A percentile compares a stretch with the other conserved stretches of the same genome.
Evolutionary conservation across 73 alveolate species (phyloP).

Genomic region (Tetrahymena malaccensis): DNA sequence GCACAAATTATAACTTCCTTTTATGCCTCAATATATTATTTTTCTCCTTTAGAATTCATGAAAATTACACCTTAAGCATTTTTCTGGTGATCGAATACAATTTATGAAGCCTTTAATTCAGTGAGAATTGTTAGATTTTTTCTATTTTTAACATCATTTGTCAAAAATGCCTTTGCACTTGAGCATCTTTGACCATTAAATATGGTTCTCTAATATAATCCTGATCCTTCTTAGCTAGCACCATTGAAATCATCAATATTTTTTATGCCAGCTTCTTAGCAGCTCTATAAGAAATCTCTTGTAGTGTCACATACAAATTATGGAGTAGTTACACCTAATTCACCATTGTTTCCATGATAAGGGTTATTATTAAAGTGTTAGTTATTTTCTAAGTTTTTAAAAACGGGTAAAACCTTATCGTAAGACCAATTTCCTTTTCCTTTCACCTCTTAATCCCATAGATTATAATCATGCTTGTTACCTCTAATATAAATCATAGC

Average conservation of each 20-base stretch:
- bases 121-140: background rate
- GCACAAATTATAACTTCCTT: background rate
- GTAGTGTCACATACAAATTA: background rate
- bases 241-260: constrained; percentile 8
- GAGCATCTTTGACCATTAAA: background rate
- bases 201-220: background rate
- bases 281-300: background rate
- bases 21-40: background rate
- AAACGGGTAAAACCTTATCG: background rate
- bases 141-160: background rate
- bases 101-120: background rate
- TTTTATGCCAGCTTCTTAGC: background rate
- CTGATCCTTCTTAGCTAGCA: background rate
- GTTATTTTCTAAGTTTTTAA: background rate
- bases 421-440: constrained; percentile 4
- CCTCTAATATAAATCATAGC: constrained; percentile 11
- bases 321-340: background rate
- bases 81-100: background rate
- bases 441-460: background rate
- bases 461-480: background rate
- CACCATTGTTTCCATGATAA: background rate
- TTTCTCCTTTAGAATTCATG: background rate
- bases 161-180: background rate
- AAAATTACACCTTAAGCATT: background rate
- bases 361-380: background rate